These are phyloP conservation scores for Pseudoturritis turrita DNA, from an alignment of 345 rosid species.

Conservation along the genomic window DNA sequence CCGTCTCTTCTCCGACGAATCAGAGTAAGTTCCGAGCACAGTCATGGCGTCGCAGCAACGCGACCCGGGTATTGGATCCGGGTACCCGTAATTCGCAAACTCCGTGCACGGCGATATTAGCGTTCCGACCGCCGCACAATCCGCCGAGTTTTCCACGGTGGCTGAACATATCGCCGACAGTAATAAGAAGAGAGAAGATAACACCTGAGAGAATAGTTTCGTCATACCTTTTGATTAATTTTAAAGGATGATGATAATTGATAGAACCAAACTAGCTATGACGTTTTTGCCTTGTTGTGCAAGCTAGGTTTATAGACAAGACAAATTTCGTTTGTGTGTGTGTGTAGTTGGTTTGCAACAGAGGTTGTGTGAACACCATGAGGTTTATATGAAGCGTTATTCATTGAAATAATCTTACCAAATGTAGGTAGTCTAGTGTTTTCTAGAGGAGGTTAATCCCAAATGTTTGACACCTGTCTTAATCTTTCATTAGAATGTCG, in stretches of 20 bases:
- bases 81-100: constrained; percentile 46
- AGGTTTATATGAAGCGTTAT: background rate
- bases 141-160: constrained; percentile 25
- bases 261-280: background rate
- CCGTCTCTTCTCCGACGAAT: constrained; percentile 27
- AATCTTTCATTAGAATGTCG: no score
- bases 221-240: background rate
- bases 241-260: background rate
- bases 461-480: no score
- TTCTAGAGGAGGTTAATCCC: no score
- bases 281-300: background rate
- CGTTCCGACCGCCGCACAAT: constrained; percentile 50
- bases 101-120: constrained; percentile 44
- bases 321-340: background rate
- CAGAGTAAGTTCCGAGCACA: constrained; percentile 34
- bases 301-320: background rate
- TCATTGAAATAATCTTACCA: no score
- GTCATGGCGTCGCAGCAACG: constrained; percentile 53
- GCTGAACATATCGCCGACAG: constrained; percentile 9
- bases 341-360: constrained; percentile 26
- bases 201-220: background rate
- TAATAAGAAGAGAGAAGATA: background rate
- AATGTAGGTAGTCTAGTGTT: no score
- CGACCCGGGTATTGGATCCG: constrained; percentile 54
- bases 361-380: constrained; percentile 24